These are phyloP conservation scores for Candida sp. DNA, from an alignment of 1,139 yeast genomes.

Conservation along the genomic window DNA sequence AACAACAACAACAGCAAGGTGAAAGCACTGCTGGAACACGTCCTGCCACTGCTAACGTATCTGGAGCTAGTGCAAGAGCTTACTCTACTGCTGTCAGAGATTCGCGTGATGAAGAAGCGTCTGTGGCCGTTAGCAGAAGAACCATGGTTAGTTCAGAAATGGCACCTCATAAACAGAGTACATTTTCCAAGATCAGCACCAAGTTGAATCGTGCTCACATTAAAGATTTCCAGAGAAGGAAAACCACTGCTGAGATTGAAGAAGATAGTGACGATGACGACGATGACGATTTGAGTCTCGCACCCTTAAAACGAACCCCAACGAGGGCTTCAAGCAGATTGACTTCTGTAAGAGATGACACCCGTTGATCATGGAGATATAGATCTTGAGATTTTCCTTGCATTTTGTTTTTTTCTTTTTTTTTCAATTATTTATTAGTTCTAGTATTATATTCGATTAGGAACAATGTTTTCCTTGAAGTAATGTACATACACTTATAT, in stretches of 20 bases:
- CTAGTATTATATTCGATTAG: too few species aligned
- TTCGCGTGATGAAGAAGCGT: constrained; percentile 15
- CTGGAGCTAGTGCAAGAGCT: constrained; percentile 4
- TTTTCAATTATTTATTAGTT: too few species aligned
- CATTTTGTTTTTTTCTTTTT: neutral
- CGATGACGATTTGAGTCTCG: constrained; percentile 16
- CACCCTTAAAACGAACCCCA: constrained; percentile 1
- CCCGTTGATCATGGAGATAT: neutral
- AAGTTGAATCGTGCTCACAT: constrained; percentile 82
- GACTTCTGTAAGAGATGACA: constrained; percentile 10
- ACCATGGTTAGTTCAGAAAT: constrained; percentile 7
- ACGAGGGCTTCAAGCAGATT: constrained; percentile 4
- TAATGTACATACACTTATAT: neutral
- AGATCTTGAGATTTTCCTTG: neutral
- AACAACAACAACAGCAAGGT: neutral
- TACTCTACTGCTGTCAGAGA: constrained; percentile 13
- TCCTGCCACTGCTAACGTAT: neutral
- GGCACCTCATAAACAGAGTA: constrained; percentile 31
- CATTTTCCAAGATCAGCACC: constrained; percentile 53
- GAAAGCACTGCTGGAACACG: neutral
- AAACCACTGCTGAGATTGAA: constrained; percentile 33
- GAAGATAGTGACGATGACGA: constrained; percentile 47
- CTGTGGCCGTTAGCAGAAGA: constrained; percentile 13
- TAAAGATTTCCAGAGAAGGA: constrained; percentile 83
- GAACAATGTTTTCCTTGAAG: too few species aligned